A percentile compares a stretch with the other conserved stretches of the same genome.
These are phyloP conservation scores for Trypanosoma melophagium DNA, from an alignment of 208 protist species.

Conservation along the genomic window DNA sequence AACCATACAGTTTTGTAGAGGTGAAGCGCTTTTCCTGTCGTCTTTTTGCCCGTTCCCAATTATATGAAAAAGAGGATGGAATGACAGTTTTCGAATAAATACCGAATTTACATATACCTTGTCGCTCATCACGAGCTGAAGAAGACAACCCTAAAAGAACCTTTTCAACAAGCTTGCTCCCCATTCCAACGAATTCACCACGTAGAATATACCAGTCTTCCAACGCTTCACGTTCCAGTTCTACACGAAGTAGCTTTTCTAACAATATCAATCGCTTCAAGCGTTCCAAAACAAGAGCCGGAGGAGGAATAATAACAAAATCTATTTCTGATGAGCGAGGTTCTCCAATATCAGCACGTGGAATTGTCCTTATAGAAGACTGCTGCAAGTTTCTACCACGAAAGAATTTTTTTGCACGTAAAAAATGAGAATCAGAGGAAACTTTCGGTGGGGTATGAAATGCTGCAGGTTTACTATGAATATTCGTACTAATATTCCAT, in stretches of 20 bases:
- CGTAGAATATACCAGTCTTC: slow-evolving; percentile 19
- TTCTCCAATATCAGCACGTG: not conserved
- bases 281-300: not conserved
- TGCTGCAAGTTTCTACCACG: not conserved
- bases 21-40: slow-evolving; percentile 9
- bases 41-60: slow-evolving; percentile 17
- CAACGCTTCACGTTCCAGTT: slow-evolving; percentile 11
- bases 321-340: not conserved
- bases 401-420: not conserved
- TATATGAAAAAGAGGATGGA: too few species aligned
- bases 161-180: not conserved
- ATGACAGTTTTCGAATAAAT: not conserved
- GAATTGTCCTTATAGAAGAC: not conserved
- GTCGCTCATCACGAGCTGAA: not conserved
- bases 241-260: slow-evolving; percentile 9
- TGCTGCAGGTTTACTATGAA: not conserved
- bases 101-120: not conserved
- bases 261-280: slow-evolving; percentile 7
- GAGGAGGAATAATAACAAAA: not conserved
- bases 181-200: slow-evolving; percentile 13
- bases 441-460: not conserved
- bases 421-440: not conserved
- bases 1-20: not conserved
- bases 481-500: not conserved
- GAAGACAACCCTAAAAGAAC: not conserved